Base-by-base conservation (phyloP, 768 basidiomycete species). In the Lactarius quietus region DNA sequence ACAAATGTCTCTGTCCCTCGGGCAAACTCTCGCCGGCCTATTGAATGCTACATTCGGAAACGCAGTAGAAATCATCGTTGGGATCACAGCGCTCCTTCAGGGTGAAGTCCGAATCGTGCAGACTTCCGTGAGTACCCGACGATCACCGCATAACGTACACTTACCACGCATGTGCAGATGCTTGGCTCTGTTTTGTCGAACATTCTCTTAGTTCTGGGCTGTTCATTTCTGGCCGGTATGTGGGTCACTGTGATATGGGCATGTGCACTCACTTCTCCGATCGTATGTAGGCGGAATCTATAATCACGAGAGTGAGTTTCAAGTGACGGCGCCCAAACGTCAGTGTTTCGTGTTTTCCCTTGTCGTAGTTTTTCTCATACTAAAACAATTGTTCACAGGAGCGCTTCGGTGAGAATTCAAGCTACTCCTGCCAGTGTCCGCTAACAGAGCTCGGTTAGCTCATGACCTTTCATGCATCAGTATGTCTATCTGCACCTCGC, bases 121-220 rank as follows among this genome's bases (percentile, higher is more conserved):
- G 76, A 95, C 92, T 33, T 95, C 93, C 41, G 90, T 91, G 65
- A 66, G 84, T 71, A 45, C 35, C 57, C 35, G 51, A 43, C 23
- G 17, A 43, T 56, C 18, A 39, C 62, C 15, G 38, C 18, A 14
- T 38, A 61, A 36, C 23, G 63, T 53, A 23, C 28, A 35, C 51
- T 71, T 28, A 61, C 57, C 35, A 23, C 43, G 20, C 60, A 26
- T 39, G 20, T 60, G 5, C 68, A 91, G 90, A 87, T 96, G 83
- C 83, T 97, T 53, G 95, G 94, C 23, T 94, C 92, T 33, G 91
- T 97, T 65, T 77, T 97, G 43, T 95, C 93, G 15, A 97, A 97
- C 76, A 79, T 95, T 43, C 83, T 97, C 10, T 81, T 97, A 41
- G 94, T 98, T 20, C 80, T 98, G 17, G 95, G 95, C 8, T 93